phyloP scores from a whole-genome alignment of 257 asterid genomes.

The Solanum microdontum region DNA sequence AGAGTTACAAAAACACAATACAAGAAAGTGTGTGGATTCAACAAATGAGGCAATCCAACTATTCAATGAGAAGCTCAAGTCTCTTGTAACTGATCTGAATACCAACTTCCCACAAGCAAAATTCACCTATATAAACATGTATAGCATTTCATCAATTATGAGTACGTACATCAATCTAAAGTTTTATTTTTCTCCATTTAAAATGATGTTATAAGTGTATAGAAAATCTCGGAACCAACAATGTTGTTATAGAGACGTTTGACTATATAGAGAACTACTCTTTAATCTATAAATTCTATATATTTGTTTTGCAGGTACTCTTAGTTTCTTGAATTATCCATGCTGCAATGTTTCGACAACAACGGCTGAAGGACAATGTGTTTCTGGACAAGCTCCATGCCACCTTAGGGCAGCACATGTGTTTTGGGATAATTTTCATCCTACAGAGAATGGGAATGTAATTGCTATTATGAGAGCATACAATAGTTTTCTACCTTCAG shows the following conservation, averaged over 20 bases:
- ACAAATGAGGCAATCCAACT: slow-evolving; percentile 13
- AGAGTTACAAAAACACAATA: neutral
- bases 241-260: neutral
- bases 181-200: neutral
- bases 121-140: slow-evolving; percentile 30
- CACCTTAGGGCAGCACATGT: slow-evolving; percentile 10
- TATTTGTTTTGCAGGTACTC: neutral
- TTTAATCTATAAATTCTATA: neutral
- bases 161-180: slow-evolving; percentile 9
- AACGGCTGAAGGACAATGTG: slow-evolving; percentile 9
- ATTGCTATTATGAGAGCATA: slow-evolving; percentile 17
- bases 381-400: slow-evolving; percentile 7
- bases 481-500: slow-evolving; percentile 3
- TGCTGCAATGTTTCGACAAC: slow-evolving; percentile 17
- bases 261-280: neutral
- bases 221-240: neutral
- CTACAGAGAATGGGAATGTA: neutral
- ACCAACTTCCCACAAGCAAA: slow-evolving; percentile 8
- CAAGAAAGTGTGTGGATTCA: slow-evolving; percentile 24
- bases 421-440: slow-evolving; percentile 24
- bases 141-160: slow-evolving; percentile 20
- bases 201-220: neutral
- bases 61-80: slow-evolving; percentile 20
- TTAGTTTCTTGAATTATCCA: neutral
- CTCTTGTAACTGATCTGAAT: slow-evolving; percentile 30